Percentiles rank a stretch among this genome's conserved stretches.
Conservation (phyloP, 768 basidiomycete genomes). For the Crucibulum laeve region DNA sequence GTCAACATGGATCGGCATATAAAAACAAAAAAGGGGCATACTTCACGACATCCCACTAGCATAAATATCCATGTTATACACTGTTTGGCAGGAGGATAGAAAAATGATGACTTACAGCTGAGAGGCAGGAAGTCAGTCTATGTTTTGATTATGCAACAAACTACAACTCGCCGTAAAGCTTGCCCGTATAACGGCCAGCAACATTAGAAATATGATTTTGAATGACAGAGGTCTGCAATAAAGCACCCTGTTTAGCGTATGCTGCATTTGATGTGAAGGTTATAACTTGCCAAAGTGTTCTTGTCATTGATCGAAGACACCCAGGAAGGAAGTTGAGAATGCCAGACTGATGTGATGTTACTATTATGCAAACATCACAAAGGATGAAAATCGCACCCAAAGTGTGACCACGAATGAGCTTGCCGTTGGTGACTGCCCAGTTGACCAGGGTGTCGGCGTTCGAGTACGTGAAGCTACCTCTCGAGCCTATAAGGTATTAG, state of each 20-base stretch:
- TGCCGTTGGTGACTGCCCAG: conserved; percentile 34
- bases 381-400: conserved; percentile 17
- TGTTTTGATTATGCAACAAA: background rate
- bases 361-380: background rate
- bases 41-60: conserved; percentile 27
- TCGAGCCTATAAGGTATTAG: background rate
- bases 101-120: no score
- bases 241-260: background rate
- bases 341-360: conserved; percentile 20
- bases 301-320: conserved; percentile 32
- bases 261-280: background rate
- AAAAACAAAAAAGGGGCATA: conserved; percentile 3
- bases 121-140: no score
- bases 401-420: conserved; percentile 38
- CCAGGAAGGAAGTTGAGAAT: conserved; percentile 39
- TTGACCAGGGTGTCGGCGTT: conserved; percentile 34
- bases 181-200: conserved; percentile 41
- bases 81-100: no score
- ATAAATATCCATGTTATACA: no score
- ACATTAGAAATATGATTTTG: conserved; percentile 43
- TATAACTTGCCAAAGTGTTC: conserved; percentile 27
- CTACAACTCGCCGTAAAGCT: conserved; percentile 29
- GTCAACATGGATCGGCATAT: conserved; percentile 16
- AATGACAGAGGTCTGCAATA: conserved; percentile 32
- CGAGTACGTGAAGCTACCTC: conserved; percentile 21